These are phyloP conservation scores for Tranzscheliella williamsii DNA, from an alignment of 1,284 basidiomycete species.

Conservation along the genomic window DNA sequence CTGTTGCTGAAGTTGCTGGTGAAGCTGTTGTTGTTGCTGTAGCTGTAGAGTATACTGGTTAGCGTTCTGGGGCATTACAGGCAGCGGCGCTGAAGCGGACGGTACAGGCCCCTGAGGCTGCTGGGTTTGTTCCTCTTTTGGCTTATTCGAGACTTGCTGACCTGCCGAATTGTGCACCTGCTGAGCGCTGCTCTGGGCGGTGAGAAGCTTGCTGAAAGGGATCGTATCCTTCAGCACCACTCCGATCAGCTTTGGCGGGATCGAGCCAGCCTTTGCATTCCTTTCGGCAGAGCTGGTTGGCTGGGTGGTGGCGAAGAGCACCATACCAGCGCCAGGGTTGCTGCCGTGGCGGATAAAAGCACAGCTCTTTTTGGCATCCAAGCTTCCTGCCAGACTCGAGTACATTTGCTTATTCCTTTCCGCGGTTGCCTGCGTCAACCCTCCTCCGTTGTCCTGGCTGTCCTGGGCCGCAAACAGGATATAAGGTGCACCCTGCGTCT, in stretches of 20 bases:
- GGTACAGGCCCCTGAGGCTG: neutral
- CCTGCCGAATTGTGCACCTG: neutral
- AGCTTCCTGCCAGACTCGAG: slow-evolving; percentile 29
- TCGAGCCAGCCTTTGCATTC: slow-evolving; percentile 1
- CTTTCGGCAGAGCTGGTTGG: slow-evolving; percentile 27
- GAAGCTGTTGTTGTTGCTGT: neutral
- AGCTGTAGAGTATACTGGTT: no score
- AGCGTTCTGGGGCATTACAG: no score
- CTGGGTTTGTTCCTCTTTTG: neutral
- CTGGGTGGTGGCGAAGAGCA: slow-evolving; percentile 39
- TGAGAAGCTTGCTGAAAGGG: slow-evolving; percentile 35
- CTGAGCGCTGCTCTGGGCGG: slow-evolving; percentile 5
- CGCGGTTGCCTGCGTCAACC: slow-evolving; percentile 6
- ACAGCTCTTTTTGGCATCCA: slow-evolving; percentile 46
- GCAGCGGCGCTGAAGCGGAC: neutral
- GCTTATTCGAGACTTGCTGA: neutral
- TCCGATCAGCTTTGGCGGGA: slow-evolving; percentile 32
- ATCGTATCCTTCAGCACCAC: slow-evolving; percentile 43
- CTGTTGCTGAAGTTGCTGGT: neutral
- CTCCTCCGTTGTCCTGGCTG: neutral
- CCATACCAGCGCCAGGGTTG: slow-evolving; percentile 34
- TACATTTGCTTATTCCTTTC: slow-evolving; percentile 52
- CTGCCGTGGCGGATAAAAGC: slow-evolving; percentile 44
- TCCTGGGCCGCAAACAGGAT: slow-evolving; percentile 31
- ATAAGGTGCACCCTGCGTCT: slow-evolving; percentile 36